A percentile compares a stretch with the other conserved stretches of the same genome.
Conservation (phyloP, 1,284 basidiomycete genomes). For the Ganoderma resinaceum region DNA sequence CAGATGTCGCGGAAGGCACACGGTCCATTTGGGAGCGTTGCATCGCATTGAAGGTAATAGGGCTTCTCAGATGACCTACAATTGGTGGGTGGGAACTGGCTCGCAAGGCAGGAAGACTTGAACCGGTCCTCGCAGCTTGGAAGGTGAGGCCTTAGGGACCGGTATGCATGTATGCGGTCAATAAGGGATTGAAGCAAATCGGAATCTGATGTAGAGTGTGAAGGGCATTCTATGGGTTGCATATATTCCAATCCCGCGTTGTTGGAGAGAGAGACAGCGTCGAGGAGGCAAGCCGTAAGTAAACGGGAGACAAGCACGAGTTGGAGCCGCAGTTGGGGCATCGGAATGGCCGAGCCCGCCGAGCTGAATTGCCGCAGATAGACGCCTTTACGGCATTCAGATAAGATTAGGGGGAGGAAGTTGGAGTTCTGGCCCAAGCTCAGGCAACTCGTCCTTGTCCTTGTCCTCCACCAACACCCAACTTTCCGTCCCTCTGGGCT, state of each 20-base stretch:
- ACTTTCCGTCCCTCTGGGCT: neutral
- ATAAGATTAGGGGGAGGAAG: slow-evolving; percentile 2
- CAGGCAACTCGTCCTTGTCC: too few species aligned
- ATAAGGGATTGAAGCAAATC: neutral
- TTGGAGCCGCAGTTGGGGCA: neutral
- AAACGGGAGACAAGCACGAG: slow-evolving; percentile 1
- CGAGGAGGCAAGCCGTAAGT: slow-evolving; percentile 2
- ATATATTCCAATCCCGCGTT: neutral
- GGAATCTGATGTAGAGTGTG: neutral
- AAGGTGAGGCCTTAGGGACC: neutral
- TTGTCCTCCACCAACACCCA: neutral
- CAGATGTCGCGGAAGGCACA: neutral
- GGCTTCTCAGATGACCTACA: neutral
- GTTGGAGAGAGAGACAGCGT: neutral
- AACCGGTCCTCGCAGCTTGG: neutral
- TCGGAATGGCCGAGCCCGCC: neutral
- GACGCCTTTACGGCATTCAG: neutral
- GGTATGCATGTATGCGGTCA: neutral
- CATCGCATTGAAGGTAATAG: slow-evolving; percentile 5
- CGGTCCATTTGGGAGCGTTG: neutral
- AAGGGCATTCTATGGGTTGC: neutral
- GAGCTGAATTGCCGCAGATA: neutral
- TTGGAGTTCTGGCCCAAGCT: neutral
- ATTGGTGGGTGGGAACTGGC: neutral
- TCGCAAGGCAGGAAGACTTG: neutral